Conservation (phyloP, 352 stramenopile genomes). For the Phytopythium cucurbitacearum region DNA sequence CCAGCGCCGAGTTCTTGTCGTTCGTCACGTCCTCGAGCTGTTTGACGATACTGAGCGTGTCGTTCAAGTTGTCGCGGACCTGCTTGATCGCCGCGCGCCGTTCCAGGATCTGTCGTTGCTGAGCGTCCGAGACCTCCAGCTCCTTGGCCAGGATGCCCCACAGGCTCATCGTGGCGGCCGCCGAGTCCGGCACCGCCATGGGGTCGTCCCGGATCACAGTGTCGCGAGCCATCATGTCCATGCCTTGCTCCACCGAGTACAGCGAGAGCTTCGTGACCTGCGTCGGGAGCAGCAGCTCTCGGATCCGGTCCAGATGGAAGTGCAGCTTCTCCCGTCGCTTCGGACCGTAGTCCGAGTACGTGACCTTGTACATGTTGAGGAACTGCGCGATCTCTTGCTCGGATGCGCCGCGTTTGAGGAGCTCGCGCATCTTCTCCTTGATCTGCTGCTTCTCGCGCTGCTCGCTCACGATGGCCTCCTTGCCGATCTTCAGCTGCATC, state of each 20-base stretch:
- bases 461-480: constrained; percentile 68
- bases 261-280: constrained; percentile 77
- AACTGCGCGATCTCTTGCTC: constrained; percentile 75
- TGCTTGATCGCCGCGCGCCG: constrained; percentile 52
- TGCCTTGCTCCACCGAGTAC: constrained; percentile 71
- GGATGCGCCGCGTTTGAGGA: constrained; percentile 62
- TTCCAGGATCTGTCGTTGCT: constrained; percentile 66
- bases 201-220: constrained; percentile 55
- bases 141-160: constrained; percentile 72
- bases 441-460: constrained; percentile 74
- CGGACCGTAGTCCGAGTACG: constrained; percentile 75
- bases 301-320: constrained; percentile 69
- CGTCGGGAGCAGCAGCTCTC: constrained; percentile 67
- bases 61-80: constrained; percentile 63
- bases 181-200: constrained; percentile 42
- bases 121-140: constrained; percentile 57
- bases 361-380: constrained; percentile 81
- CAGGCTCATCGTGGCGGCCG: constrained; percentile 53
- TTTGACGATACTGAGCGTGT: constrained; percentile 65
- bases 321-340: constrained; percentile 68
- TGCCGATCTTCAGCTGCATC: constrained; percentile 79
- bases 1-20: constrained; percentile 75
- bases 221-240: constrained; percentile 56
- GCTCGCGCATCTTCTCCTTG: constrained; percentile 76
- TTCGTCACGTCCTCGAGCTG: constrained; percentile 69